Evolutionary conservation across 345 rosid genomes (phyloP).

Genomic region (Ricinus communis): DNA sequence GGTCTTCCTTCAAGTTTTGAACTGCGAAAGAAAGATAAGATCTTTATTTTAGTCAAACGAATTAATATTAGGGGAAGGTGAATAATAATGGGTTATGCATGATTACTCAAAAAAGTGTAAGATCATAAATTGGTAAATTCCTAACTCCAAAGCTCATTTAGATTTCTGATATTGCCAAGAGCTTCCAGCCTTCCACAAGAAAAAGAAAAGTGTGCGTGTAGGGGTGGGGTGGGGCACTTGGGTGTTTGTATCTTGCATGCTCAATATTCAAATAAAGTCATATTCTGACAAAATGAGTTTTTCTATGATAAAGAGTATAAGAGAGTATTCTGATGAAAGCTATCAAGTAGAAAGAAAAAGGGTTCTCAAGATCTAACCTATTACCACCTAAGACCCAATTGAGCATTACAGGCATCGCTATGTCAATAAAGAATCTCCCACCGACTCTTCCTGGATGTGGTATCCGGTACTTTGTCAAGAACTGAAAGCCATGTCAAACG

Average conservation of each 20-base stretch:
- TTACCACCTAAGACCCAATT: constrained; percentile 91
- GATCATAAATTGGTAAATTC: too few species aligned
- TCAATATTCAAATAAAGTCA: neutral
- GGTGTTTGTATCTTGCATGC: neutral
- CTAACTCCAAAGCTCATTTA: too few species aligned
- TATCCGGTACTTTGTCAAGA: constrained; percentile 77
- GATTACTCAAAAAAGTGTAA: too few species aligned
- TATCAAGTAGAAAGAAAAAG: constrained; percentile 1
- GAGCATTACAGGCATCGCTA: constrained; percentile 84
- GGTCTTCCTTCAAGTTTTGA: constrained; percentile 83
- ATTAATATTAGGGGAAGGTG: neutral
- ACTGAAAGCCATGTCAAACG: constrained; percentile 44
- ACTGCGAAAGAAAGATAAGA: constrained; percentile 40
- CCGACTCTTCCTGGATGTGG: constrained; percentile 91
- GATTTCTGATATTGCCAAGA: neutral
- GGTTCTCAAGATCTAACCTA: constrained; percentile 51
- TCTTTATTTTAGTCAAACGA: neutral
- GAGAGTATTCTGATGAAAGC: neutral
- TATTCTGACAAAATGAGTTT: neutral
- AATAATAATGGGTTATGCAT: neutral
- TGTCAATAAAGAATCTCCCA: constrained; percentile 73
- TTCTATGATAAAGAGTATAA: neutral
- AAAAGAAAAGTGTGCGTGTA: too few species aligned
- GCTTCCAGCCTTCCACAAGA: neutral
- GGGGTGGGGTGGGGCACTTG: too few species aligned